A percentile compares a stretch with the other conserved stretches of the same genome.
Evolutionary conservation across 768 basidiomycete genomes (phyloP).

Genomic region (Pulveroboletus sp.): DNA sequence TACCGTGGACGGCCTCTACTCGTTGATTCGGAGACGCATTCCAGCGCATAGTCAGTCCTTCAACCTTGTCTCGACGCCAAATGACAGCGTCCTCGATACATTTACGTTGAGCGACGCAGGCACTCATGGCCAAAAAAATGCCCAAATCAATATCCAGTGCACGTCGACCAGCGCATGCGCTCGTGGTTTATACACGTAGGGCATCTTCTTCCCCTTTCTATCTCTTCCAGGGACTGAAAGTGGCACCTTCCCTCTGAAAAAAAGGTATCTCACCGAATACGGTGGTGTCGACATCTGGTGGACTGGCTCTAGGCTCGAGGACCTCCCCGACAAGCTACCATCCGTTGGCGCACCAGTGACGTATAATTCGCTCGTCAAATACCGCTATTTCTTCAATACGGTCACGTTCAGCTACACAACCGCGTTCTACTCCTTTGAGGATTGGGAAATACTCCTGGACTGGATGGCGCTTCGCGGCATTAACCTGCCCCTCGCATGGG

Average conservation of each 20-base stretch:
- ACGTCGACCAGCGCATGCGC: constrained; percentile 36
- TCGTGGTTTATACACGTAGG: constrained; percentile 36
- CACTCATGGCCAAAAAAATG: constrained; percentile 2
- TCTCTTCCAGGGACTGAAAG: background rate
- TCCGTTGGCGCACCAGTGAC: constrained; percentile 28
- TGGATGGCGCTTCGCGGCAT: constrained; percentile 40
- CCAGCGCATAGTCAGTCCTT: constrained; percentile 31
- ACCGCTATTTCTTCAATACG: constrained; percentile 40
- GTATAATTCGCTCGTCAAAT: constrained; percentile 33
- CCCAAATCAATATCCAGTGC: constrained; percentile 29
- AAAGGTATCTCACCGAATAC: constrained; percentile 34
- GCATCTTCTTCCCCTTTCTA: background rate
- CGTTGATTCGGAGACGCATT: constrained; percentile 34
- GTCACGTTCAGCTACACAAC: constrained; percentile 41
- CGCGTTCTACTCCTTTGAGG: constrained; percentile 36
- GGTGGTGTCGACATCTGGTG: constrained; percentile 41
- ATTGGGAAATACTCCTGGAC: constrained; percentile 38
- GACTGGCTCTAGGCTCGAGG: constrained; percentile 37
- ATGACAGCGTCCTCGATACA: constrained; percentile 22
- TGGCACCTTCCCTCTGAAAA: background rate
- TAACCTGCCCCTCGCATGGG: constrained; percentile 41
- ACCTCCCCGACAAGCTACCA: constrained; percentile 29
- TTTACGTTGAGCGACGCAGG: constrained; percentile 31
- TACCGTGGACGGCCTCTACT: constrained; percentile 29
- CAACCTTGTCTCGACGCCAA: constrained; percentile 25